A percentile compares a stretch with the other conserved stretches of the same genome.
Conservation (phyloP, 2,329 filamentous ascomycete genomes). For the Lachnellula hyalina region DNA sequence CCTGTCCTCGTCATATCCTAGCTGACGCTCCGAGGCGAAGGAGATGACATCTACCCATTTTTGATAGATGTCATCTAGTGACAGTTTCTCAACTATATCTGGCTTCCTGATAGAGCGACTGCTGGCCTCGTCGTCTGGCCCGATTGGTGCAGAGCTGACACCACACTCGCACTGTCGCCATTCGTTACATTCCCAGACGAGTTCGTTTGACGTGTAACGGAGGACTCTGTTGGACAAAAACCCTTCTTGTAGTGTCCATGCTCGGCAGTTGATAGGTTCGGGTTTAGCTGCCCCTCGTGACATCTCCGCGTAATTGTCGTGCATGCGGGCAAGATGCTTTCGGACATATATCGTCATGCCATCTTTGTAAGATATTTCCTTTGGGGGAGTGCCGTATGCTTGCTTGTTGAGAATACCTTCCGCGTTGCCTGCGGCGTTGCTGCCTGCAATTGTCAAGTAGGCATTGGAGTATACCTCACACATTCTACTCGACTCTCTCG, state of each 20-base stretch:
- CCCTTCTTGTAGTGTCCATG: slow-evolving; percentile 4
- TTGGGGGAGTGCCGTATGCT: neutral
- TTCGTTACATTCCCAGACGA: neutral
- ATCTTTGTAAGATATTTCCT: neutral
- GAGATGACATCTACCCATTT: neutral
- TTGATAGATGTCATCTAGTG: neutral
- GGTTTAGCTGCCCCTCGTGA: neutral
- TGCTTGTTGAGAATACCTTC: too few relatives aligned
- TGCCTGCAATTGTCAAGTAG: slow-evolving; percentile 4
- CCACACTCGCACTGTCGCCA: neutral
- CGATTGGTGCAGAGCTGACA: neutral
- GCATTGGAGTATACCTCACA: slow-evolving; percentile 3
- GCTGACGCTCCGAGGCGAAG: neutral
- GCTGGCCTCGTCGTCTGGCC: too few relatives aligned
- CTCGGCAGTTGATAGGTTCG: neutral
- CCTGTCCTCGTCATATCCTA: neutral
- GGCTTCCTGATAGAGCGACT: neutral
- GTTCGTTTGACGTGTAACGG: neutral
- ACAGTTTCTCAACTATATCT: neutral
- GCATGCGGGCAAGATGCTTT: neutral
- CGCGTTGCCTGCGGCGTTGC: neutral
- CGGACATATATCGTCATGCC: neutral
- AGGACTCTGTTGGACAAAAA: neutral
- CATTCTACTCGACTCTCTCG: slow-evolving; percentile 5
- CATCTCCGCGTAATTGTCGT: neutral